A percentile compares a stretch with the other conserved stretches of the same genome.
phyloP scores from a whole-genome alignment of 2,329 filamentous ascomycete genomes.

The Trichoderma sp. region DNA sequence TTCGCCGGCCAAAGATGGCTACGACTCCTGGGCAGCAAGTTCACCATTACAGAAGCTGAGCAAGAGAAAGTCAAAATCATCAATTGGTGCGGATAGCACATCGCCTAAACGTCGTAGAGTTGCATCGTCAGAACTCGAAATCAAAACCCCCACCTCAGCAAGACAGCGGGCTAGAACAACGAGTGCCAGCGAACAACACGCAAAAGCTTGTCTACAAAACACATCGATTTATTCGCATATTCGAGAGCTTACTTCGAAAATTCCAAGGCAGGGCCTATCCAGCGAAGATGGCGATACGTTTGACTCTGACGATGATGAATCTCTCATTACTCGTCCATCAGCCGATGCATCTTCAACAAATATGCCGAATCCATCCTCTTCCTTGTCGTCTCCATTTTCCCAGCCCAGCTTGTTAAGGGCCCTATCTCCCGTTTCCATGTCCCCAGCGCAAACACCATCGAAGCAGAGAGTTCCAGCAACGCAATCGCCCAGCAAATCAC shows the following conservation, averaged over 20 bases:
- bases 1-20: constrained; percentile 11
- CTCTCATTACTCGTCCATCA: not conserved
- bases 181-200: not conserved
- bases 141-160: not conserved
- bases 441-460: constrained; percentile 2
- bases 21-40: constrained; percentile 23
- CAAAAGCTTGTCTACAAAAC: not conserved
- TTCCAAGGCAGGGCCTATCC: not conserved
- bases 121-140: not conserved
- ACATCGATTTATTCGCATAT: constrained; percentile 10
- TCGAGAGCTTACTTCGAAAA: not conserved
- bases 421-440: not conserved
- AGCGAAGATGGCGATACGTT: not conserved
- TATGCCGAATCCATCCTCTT: not conserved
- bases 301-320: not conserved
- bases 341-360: not conserved
- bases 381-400: not conserved
- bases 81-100: not conserved
- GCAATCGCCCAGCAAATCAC: not conserved
- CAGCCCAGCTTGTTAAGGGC: not conserved
- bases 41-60: not conserved
- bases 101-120: not conserved
- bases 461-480: not conserved
- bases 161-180: constrained; percentile 2
- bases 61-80: constrained; percentile 1